These are phyloP conservation scores for Orbilia oligospora DNA, from an alignment of 2,329 filamentous ascomycete genomes.

Conservation along the genomic window DNA sequence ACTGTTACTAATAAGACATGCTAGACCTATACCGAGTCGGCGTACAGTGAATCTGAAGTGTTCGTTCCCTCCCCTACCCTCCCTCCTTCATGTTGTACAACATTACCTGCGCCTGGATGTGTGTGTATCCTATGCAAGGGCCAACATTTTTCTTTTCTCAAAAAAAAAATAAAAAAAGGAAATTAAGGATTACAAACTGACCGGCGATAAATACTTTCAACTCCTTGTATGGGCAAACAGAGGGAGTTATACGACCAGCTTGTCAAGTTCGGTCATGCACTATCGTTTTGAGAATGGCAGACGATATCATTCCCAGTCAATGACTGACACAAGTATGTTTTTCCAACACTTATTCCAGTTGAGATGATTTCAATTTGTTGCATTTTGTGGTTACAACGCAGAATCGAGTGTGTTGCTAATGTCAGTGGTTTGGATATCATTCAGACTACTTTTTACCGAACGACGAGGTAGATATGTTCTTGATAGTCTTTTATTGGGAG, in stretches of 20 bases:
- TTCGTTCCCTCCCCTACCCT: slow-evolving; percentile 15
- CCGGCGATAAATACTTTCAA: not conserved
- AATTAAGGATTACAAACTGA: too few species aligned
- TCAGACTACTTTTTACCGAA: slow-evolving; percentile 46
- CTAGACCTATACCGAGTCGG: slow-evolving; percentile 19
- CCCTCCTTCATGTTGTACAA: slow-evolving; percentile 4
- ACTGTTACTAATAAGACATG: slow-evolving; percentile 17
- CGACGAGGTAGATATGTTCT: slow-evolving; percentile 24
- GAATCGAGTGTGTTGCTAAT: slow-evolving; percentile 11
- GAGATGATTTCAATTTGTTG: slow-evolving; percentile 21
- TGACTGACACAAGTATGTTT: slow-evolving; percentile 34
- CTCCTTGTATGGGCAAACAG: not conserved
- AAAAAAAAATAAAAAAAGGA: not conserved
- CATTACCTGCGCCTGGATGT: not conserved
- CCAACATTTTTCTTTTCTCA: not conserved
- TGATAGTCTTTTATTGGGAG: not conserved
- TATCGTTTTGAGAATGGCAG: slow-evolving; percentile 48
- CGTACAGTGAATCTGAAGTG: slow-evolving; percentile 27
- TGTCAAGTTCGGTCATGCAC: slow-evolving; percentile 34
- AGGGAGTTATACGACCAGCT: slow-evolving; percentile 42
- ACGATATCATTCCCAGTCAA: slow-evolving; percentile 32
- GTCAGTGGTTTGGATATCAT: not conserved
- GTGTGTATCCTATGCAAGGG: slow-evolving; percentile 9
- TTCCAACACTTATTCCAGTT: slow-evolving; percentile 41
- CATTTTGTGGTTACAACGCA: slow-evolving; percentile 35